phyloP scores from a whole-genome alignment of 306 rosid genomes.

The Quercus mongolica region DNA sequence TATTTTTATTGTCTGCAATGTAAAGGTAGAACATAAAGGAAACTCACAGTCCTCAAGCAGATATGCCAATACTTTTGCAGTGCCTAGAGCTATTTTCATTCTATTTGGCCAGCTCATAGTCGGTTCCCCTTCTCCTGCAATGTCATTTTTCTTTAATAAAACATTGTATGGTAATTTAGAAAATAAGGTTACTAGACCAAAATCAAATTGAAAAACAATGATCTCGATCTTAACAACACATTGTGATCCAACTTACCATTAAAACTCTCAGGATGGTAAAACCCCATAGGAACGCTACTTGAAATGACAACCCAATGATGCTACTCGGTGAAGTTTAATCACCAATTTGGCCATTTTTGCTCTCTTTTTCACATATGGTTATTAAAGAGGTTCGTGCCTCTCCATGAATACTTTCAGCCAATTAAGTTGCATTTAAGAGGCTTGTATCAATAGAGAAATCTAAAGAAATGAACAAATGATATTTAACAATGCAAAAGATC shows the following conservation, averaged over 20 bases:
- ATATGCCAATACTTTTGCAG: slow-evolving; percentile 46
- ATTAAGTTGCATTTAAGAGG: not conserved
- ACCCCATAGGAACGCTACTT: not conserved
- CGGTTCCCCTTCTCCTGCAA: slow-evolving; percentile 27
- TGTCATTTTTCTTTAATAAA: not conserved
- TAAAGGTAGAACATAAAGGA: not conserved
- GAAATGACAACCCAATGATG: not conserved
- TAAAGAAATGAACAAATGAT: not conserved
- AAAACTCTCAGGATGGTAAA: not conserved
- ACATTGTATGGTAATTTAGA: not conserved
- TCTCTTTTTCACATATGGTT: not conserved
- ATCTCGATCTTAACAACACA: not conserved
- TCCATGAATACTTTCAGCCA: not conserved
- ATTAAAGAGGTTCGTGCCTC: not conserved
- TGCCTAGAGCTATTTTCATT: slow-evolving; percentile 34
- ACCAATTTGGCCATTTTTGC: not conserved
- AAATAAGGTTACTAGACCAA: not conserved
- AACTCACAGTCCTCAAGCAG: slow-evolving; percentile 41
- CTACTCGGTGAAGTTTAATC: not conserved
- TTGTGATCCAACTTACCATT: not conserved
- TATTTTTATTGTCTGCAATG: not conserved
- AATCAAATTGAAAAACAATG: not conserved
- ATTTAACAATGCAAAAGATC: not conserved
- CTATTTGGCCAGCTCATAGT: slow-evolving; percentile 31
- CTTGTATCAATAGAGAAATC: not conserved